Evolutionary conservation across 1,139 yeast genomes (phyloP), one percentile per base, ranked within the genome.

Genomic region (Ogataea hybrid): DNA sequence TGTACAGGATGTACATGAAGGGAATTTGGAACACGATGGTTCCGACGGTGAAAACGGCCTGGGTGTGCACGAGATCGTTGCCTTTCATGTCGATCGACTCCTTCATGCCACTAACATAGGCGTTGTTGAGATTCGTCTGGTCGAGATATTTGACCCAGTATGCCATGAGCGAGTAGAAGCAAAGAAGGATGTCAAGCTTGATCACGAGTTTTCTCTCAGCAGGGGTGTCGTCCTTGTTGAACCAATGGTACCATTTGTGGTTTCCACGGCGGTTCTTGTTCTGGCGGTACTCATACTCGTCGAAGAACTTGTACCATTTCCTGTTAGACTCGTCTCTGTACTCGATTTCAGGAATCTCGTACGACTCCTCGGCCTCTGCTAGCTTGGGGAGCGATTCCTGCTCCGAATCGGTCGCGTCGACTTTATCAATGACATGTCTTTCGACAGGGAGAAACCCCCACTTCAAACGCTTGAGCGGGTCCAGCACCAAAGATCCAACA

Each of bases 221-320:
- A 10, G 49, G 69, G 2, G 86, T 69, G 47, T 74, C 80, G 44
- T 65, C 69, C 25, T 74, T 77, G 50, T 77, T 77, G 55, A 77
- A 81, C 88, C 88, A 81, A 41, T 74, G 69, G 56, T 70, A 80
- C 82, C 83, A 80, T 53, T 72, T 74, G 46, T 75, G 74, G 25
- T 60, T 59, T 2, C 57, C 46, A 32, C 72, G 65, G 21, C 63
- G 54, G 2, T 57, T 52, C 25, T 63, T 62, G 43, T 65, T 70
- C 31, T 69, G 62, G 42, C 85, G 65, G 16, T 45, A 45, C 31
- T 45, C 48, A 33, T 45, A 45, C 30, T 45, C 48, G 18, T 42
- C 46, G 31, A 46, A 46, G 34, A 46, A 46, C 33, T 41, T 43
- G 43, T 44, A 46, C 49, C 49, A 46, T 25, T 43, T 43, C 28